Conservation (phyloP, 1,284 basidiomycete genomes). For the Fistulinella cinereoalba region DNA sequence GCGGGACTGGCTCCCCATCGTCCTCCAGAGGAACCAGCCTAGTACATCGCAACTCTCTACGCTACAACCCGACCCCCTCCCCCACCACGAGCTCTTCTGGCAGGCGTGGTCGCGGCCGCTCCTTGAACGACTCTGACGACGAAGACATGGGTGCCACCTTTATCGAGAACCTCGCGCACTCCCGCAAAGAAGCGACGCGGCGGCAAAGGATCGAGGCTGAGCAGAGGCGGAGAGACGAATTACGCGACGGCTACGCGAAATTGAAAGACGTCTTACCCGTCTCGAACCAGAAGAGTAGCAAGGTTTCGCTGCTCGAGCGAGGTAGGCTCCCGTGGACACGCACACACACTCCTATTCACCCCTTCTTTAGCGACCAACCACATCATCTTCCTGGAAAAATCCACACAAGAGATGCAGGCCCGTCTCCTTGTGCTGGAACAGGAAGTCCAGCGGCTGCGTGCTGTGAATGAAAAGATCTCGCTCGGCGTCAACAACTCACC, state of each 20-base stretch:
- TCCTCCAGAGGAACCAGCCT: constrained; percentile 70
- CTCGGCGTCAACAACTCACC: constrained; percentile 55
- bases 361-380: constrained; percentile 61
- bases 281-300: constrained; percentile 85
- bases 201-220: constrained; percentile 83
- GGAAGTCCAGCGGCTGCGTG: constrained; percentile 64
- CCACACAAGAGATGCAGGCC: constrained; percentile 63
- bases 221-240: constrained; percentile 81
- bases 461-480: constrained; percentile 77
- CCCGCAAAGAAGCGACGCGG: constrained; percentile 79
- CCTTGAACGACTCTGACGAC: constrained; percentile 72
- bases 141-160: constrained; percentile 64
- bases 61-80: constrained; percentile 75
- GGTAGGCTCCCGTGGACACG: too few species aligned
- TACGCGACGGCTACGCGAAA: constrained; percentile 83
- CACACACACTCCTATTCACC: too few species aligned
- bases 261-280: constrained; percentile 82
- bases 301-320: constrained; percentile 83
- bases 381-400: constrained; percentile 65
- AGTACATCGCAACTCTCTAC: constrained; percentile 63
- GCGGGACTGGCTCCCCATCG: constrained; percentile 69
- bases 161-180: constrained; percentile 66
- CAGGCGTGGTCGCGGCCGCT: constrained; percentile 62
- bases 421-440: constrained; percentile 61
- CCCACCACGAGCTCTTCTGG: constrained; percentile 67